Conservation (phyloP, 179 eudicot species). For the Drosera spatulata region DNA sequence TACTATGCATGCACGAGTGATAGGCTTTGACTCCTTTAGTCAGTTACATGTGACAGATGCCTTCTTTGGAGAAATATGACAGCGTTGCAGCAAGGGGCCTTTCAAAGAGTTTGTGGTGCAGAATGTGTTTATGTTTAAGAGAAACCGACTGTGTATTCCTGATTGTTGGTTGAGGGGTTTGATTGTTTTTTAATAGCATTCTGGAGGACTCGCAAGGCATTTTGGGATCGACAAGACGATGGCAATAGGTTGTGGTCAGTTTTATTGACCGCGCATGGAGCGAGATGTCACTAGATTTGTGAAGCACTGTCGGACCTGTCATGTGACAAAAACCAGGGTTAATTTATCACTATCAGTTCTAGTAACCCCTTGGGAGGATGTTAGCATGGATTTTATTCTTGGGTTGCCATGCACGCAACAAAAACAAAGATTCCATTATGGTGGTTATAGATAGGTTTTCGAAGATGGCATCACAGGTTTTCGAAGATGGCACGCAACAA, state of each 20-base stretch:
- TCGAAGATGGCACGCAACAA: no score
- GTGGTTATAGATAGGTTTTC: not conserved
- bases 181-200: not conserved
- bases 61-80: not conserved
- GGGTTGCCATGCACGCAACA: not conserved
- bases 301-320: not conserved
- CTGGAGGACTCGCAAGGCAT: slow-evolving; percentile 6
- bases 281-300: not conserved
- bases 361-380: not conserved
- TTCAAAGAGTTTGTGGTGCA: not conserved
- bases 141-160: slow-evolving; percentile 3
- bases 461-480: not conserved
- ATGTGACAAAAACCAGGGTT: not conserved
- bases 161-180: slow-evolving; percentile 2
- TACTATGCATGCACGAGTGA: not conserved
- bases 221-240: slow-evolving; percentile 1
- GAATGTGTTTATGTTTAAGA: slow-evolving; percentile 6
- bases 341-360: not conserved
- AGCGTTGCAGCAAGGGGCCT: not conserved
- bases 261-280: not conserved
- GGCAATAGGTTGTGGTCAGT: not conserved
- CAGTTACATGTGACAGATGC: not conserved
- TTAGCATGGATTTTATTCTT: not conserved
- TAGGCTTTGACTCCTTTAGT: slow-evolving; percentile 4
- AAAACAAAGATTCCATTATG: not conserved